Evolutionary conservation across 768 basidiomycete genomes (phyloP), one percentile per base, ranked within the genome.

Genomic region (Rhizopogon rudus): DNA sequence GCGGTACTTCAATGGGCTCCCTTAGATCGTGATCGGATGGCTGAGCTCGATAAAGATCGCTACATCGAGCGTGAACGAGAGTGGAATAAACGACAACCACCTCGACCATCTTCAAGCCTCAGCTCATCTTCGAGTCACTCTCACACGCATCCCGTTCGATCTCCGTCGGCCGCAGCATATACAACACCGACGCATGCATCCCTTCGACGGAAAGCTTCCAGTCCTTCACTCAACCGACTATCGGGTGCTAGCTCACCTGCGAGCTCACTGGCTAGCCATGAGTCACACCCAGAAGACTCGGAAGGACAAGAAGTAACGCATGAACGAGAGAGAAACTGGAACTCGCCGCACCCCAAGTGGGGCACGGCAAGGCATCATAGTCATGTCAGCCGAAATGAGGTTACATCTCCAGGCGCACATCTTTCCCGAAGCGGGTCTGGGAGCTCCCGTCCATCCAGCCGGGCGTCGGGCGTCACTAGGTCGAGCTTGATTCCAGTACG

Each of bases 241-340:
- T 37, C 48, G 2, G 20, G 74, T 37, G 67, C 74, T 5, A 72
- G 71, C 54, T 84, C 82, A 20, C 78, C 81, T 31, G 61, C 66
- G 13, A 60, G 65, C 17, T 78, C 76, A 20, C 53, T 70, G 7
- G 63, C 63, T 13, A 62, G 59, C 31, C 72, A 67, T 13, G 71
- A 63, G 40, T 70, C 68, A 20, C 59, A 73, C 65, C 71, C 13
- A 20, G 64, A 65, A 20, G 52, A 63, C 51, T 68, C 67, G 42
- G 58, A 69, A 51, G 54, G 64, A 55, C 59, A 66, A n/a, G 79
- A 75, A 59, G 54, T 69, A 4, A 56, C 61, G n/a, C 78, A 81
- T 40, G 77, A 79, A 60, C 77, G 84, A 46, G 86, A 87, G 67
- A 75, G 82, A 46, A 87, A 87, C 61, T 87, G 85, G 86, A 83